These are phyloP conservation scores for Pseudozyma pruni DNA, from an alignment of 1,284 basidiomycete genomes.

Conservation along the genomic window DNA sequence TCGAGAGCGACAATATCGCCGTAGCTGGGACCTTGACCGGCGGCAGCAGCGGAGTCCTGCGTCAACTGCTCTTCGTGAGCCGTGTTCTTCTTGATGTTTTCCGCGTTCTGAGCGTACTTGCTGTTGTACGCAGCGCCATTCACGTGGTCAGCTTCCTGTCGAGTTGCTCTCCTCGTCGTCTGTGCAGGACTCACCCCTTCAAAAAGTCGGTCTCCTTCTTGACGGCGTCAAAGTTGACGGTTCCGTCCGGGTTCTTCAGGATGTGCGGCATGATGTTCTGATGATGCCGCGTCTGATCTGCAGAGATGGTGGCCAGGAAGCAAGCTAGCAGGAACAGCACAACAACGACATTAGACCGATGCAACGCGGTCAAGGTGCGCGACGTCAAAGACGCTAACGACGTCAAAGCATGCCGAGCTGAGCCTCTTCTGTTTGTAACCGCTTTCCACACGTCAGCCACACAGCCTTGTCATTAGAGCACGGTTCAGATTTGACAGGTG, in stretches of 20 bases:
- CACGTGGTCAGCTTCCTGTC: not conserved
- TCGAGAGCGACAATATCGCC: slow-evolving; percentile 37
- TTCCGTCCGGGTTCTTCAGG: slow-evolving; percentile 48
- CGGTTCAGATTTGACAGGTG: too few species aligned
- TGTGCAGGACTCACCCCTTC: slow-evolving; percentile 33
- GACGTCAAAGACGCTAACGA: too few species aligned
- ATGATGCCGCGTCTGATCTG: not conserved
- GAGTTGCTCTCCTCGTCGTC: not conserved
- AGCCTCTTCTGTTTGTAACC: too few species aligned
- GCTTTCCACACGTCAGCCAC: too few species aligned
- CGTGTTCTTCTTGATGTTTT: slow-evolving; percentile 42
- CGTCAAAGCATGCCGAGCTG: too few species aligned
- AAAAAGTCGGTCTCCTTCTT: slow-evolving; percentile 40
- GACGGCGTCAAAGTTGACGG: slow-evolving; percentile 50
- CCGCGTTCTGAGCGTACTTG: slow-evolving; percentile 50
- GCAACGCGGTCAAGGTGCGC: not conserved
- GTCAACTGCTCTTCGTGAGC: slow-evolving; percentile 17
- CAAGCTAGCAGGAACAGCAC: slow-evolving; percentile 1
- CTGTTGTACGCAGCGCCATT: too few species aligned
- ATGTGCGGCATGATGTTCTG: slow-evolving; percentile 32
- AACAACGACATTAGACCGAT: not conserved
- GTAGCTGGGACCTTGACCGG: slow-evolving; percentile 4
- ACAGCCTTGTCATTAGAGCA: too few species aligned
- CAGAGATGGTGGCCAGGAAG: slow-evolving; percentile 9
- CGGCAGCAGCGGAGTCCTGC: slow-evolving; percentile 3